phyloP scores from a whole-genome alignment of 2,329 filamentous ascomycete species.

The Aspergillus arachidicola region DNA sequence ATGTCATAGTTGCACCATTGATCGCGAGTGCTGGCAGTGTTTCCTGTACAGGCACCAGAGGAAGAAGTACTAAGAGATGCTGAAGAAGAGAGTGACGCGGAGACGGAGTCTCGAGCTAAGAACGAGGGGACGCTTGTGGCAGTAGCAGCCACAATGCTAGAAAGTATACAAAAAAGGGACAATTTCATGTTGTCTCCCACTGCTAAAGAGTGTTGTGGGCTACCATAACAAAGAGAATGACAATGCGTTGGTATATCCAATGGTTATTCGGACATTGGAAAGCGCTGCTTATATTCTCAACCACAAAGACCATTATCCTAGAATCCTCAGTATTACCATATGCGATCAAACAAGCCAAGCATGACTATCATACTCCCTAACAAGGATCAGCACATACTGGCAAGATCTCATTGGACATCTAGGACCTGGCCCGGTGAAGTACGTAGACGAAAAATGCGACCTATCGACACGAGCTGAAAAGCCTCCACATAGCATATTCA shows the following conservation, averaged over 20 bases:
- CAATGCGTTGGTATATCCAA: neutral
- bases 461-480: neutral
- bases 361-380: neutral
- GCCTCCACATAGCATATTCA: neutral
- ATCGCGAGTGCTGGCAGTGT: slow-evolving; percentile 28
- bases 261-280: neutral
- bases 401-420: neutral
- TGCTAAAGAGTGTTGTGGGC: neutral
- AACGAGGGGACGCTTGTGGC: neutral
- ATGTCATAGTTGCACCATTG: slow-evolving; percentile 35
- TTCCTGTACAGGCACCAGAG: slow-evolving; percentile 16
- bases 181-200: neutral
- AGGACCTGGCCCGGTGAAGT: neutral
- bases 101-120: neutral
- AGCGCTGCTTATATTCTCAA: neutral
- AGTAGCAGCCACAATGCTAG: neutral
- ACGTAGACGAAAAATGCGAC: neutral
- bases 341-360: neutral
- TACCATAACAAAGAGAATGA: neutral
- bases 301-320: neutral
- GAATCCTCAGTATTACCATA: neutral
- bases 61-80: neutral
- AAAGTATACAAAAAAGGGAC: neutral
- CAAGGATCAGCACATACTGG: neutral
- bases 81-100: neutral